These are phyloP conservation scores for Umbellularia californica DNA, from an alignment of 164 flowering plant genomes.

Conservation along the genomic window DNA sequence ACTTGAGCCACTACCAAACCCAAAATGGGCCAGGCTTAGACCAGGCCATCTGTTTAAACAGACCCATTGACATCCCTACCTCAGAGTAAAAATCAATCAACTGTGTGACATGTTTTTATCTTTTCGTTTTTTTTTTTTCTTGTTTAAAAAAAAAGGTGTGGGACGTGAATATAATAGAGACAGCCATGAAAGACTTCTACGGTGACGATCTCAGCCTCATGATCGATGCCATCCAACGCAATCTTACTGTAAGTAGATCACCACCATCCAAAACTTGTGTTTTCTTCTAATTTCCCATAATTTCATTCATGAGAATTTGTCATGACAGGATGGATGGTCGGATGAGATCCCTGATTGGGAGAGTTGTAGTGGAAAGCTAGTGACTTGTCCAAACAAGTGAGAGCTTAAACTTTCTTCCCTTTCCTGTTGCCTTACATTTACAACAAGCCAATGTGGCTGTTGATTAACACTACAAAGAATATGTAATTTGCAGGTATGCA, in stretches of 20 bases:
- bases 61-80: too few species aligned
- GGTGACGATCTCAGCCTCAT: background rate
- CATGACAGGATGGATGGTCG: slow-evolving; percentile 7
- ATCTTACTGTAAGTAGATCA: background rate
- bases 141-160: slow-evolving; percentile 2
- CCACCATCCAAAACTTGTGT: background rate
- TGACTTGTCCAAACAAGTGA: slow-evolving; percentile 1
- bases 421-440: too few species aligned
- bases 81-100: background rate
- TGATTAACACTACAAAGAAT: background rate
- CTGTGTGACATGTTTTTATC: background rate
- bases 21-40: too few species aligned
- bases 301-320: background rate
- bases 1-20: too few species aligned
- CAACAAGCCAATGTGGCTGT: background rate
- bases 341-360: slow-evolving; percentile 6
- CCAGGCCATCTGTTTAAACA: too few species aligned
- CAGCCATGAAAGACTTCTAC: slow-evolving; percentile 8
- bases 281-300: background rate
- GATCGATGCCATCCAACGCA: background rate
- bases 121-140: background rate
- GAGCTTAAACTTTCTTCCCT: background rate
- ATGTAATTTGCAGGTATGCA: slow-evolving; percentile 8
- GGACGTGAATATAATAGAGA: slow-evolving; percentile 4
- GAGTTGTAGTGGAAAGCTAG: background rate